phyloP scores from a whole-genome alignment of 257 asterid species.

The Nicotiana tabacum region DNA sequence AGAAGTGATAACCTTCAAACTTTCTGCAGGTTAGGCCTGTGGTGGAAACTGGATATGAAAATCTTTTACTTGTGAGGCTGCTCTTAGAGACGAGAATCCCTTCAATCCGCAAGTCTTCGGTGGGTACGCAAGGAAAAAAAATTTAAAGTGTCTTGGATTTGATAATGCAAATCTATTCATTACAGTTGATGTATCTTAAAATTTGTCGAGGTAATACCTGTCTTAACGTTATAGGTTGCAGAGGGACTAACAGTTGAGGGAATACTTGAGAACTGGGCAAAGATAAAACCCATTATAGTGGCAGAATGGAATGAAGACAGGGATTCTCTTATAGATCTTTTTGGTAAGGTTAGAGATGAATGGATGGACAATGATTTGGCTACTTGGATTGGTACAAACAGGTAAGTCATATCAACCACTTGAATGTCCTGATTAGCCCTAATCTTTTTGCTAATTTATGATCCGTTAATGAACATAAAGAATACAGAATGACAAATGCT shows the following conservation, averaged over 20 bases:
- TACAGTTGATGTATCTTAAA: conserved; percentile 14
- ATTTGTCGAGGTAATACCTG: conserved; percentile 13
- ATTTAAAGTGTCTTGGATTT: background rate
- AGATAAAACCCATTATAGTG: conserved; percentile 73
- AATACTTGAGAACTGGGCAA: conserved; percentile 73
- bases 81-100: conserved; percentile 67
- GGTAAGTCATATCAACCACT: conserved; percentile 30
- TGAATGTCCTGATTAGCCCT: background rate
- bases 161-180: background rate
- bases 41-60: conserved; percentile 95
- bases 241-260: conserved; percentile 66
- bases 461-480: background rate
- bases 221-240: conserved; percentile 55
- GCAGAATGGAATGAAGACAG: conserved; percentile 76
- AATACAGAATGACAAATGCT: background rate
- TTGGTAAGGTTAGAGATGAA: conserved; percentile 85
- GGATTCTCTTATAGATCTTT: conserved; percentile 69
- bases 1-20: conserved; percentile 16
- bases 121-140: conserved; percentile 35
- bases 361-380: conserved; percentile 76
- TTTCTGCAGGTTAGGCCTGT: conserved; percentile 87
- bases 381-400: conserved; percentile 81
- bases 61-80: conserved; percentile 81
- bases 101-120: conserved; percentile 74
- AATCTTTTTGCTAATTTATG: background rate